Base-by-base conservation (phyloP, 2,329 filamentous ascomycete genomes). In the Aspergillus fumigatus region DNA sequence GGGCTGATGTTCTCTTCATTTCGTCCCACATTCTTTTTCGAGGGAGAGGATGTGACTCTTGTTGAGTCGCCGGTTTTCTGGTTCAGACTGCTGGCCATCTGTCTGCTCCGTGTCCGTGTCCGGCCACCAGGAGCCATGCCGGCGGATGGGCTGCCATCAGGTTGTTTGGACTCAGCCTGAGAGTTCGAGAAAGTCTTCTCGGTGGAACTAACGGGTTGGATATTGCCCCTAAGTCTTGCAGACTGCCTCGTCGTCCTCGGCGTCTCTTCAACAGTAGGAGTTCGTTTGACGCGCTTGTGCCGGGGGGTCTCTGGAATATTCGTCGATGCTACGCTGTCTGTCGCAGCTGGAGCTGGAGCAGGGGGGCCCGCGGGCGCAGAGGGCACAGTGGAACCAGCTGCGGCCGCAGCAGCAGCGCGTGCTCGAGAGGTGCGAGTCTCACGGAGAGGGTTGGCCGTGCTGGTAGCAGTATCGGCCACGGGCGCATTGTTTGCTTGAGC, bases 191-290 rank as follows among this genome's bases (percentile, higher is more conserved):
- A 52, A 14, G 48, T 60, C 38, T 65, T 60, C 21, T 67, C 63
- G 38, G 58, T 52, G n/a, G 59, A 52, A 29, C 32, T 38, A 38
- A 17, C 5, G 14, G 32, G 32, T 38, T 64, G 59, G 23, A 54
- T 57, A 40, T 63, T 62, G 5, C 65, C 61, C 56, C 66, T 71
- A 14, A 72, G 58, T 55, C 72, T 67, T 32, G 71, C 65, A 14
- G 73, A 75, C 57, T 70, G 67, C 47, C 73, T 67, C 21, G 71
- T 72, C 26, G 70, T 68, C 45, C 67, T 61, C 14, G 67, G 70
- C 3, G 67, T 69, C 57, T 74, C 71, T 47, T 70, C 66, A 19
- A 64, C 65, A 32, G 65, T 53, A 52, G 65, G 51, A 8, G 60
- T 60, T 17, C 70, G 65, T 59, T 69, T 70, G n/a, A 67, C 62